These are phyloP conservation scores for Lactarius sp. DNA, from an alignment of 768 basidiomycete genomes.

Conservation along the genomic window DNA sequence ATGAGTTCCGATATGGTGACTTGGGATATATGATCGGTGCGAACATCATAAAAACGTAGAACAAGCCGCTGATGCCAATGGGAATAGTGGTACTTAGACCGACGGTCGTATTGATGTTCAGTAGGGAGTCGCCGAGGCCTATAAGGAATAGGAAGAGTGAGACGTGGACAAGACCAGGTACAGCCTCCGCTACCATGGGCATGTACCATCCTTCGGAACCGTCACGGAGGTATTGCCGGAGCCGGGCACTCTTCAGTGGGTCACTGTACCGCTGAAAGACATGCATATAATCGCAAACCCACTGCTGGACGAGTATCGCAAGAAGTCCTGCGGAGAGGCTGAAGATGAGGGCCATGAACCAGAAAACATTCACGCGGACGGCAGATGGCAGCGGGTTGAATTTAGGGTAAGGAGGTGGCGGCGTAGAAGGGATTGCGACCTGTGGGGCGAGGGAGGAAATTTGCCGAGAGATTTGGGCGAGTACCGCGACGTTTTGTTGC, in stretches of 20 bases:
- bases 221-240: constrained; percentile 36
- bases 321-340: constrained; percentile 40
- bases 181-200: constrained; percentile 38
- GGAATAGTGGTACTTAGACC: constrained; percentile 4
- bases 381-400: constrained; percentile 31
- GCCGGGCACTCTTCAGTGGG: constrained; percentile 34
- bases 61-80: constrained; percentile 2
- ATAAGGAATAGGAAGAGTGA: constrained; percentile 47
- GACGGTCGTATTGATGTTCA: constrained; percentile 27
- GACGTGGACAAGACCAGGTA: constrained; percentile 45
- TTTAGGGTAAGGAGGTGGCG: not conserved
- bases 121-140: constrained; percentile 43
- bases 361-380: constrained; percentile 36
- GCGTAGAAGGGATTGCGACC: not conserved
- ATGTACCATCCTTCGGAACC: constrained; percentile 40
- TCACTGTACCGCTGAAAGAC: constrained; percentile 31
- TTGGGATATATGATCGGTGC: constrained; percentile 8
- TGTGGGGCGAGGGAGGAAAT: constrained; percentile 1
- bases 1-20: constrained; percentile 11
- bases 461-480: constrained; percentile 6
- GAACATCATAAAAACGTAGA: constrained; percentile 18
- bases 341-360: constrained; percentile 17
- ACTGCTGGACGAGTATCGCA: constrained; percentile 34
- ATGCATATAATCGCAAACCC: constrained; percentile 31
- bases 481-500: not conserved